Base-by-base conservation (phyloP, 805 yeast species). In the Kazachstania bromeliacearum region DNA sequence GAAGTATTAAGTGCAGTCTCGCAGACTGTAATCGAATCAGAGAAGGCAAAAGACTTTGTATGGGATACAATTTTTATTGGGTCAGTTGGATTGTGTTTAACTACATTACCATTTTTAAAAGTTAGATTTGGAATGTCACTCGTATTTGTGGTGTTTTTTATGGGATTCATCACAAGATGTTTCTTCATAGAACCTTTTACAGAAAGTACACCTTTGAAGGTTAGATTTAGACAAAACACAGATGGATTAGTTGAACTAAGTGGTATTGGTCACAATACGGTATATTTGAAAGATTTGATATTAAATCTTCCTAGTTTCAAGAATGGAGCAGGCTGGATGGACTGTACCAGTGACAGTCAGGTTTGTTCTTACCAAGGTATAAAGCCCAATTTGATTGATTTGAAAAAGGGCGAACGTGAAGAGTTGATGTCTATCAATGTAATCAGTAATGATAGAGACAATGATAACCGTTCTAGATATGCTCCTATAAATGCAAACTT, bases 11-110 rank as follows among this genome's bases (percentile, higher is more conserved):
- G 36, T 19, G 92, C 84, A 0, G 42, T 80, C 15, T 71, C 71
- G 48, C 85, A 84, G 58, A 73, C 88, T 0, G 68, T 75, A 15
- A 85, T 79, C 49, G 95, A 85, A 51, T 72, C 79, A 5, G 53
- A 60, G 12, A 44, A 47, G 4, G 60, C 76, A 4, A 71, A 74
- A 5, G 34, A 46, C 5, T 38, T 55, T 13, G 61, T 74, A 0
- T 42, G 55, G 14, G 37, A 63, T 9, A 36, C 69, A 3, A 42
- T 65, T 2, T 16, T 38, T n/a, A 35, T 50, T 4, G 46, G 66
- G 12, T 57, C 73, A 1, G 44, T 67, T 7, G 41, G 61, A 7
- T 41, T 74, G 12, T 33, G 32, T 16, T 26, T 31, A 4, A n/a
- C 28, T 12, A 25, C 20, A 12, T 13, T 27, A 2, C 39, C 39